phyloP scores from a whole-genome alignment of 2,329 filamentous ascomycete species.

The Bipolaris victoriae region DNA sequence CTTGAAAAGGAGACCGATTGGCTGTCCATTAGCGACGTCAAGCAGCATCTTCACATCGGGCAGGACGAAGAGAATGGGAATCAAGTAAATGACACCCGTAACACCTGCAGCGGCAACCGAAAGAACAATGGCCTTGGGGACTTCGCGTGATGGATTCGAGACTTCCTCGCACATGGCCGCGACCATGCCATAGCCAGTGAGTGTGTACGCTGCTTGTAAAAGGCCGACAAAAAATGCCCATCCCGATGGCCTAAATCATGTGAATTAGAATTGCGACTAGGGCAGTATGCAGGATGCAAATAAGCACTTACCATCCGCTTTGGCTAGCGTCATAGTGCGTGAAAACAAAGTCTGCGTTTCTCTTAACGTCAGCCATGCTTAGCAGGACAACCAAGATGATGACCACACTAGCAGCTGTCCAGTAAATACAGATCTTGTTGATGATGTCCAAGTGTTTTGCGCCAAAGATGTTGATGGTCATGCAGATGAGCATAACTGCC shows the following conservation, averaged over 20 bases:
- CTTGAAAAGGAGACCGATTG: conserved; percentile 78
- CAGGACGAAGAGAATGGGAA: conserved; percentile 77
- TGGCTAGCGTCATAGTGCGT: conserved; percentile 69
- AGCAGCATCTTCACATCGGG: conserved; percentile 70
- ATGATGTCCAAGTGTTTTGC: conserved; percentile 69
- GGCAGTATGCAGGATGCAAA: neutral
- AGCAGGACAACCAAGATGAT: conserved; percentile 72
- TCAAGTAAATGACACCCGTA: conserved; percentile 70
- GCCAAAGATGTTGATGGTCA: conserved; percentile 68
- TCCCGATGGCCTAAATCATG: conserved; percentile 59
- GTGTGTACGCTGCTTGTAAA: conserved; percentile 67
- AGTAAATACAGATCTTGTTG: conserved; percentile 76
- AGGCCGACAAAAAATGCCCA: conserved; percentile 77
- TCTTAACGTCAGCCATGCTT: conserved; percentile 63
- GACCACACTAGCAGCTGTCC: conserved; percentile 69
- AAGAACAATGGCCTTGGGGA: conserved; percentile 73
- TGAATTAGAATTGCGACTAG: conserved; percentile 2
- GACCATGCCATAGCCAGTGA: conserved; percentile 74
- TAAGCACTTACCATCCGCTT: conserved; percentile 64
- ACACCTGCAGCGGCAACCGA: conserved; percentile 71
- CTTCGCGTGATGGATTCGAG: conserved; percentile 70
- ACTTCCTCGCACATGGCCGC: conserved; percentile 76
- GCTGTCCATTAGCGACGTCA: conserved; percentile 72
- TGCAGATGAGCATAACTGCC: conserved; percentile 71
- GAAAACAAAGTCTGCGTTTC: conserved; percentile 70